Percentiles rank a stretch among this genome's conserved stretches.
These are phyloP conservation scores for Cystofilobasidium bisporidii DNA, from an alignment of 768 basidiomycete genomes.

Conservation along the genomic window DNA sequence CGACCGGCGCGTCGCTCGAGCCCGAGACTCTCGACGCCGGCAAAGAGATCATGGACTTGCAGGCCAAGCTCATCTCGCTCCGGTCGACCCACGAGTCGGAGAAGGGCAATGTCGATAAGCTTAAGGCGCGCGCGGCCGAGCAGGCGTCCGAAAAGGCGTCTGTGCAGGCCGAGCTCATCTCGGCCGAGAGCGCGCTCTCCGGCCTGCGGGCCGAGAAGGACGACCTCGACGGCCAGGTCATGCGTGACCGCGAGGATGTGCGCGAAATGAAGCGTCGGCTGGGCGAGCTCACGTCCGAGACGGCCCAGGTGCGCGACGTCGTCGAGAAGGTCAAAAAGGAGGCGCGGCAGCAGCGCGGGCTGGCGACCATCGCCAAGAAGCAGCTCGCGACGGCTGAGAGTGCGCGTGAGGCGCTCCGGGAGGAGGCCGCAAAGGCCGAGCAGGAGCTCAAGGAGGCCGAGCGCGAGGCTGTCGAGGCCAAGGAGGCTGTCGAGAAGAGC, in stretches of 20 bases:
- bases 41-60: conserved; percentile 73
- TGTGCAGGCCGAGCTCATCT: conserved; percentile 66
- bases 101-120: conserved; percentile 55
- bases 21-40: conserved; percentile 43
- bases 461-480: conserved; percentile 39
- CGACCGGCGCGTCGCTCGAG: conserved; percentile 35
- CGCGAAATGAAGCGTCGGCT: conserved; percentile 74
- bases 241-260: conserved; percentile 91
- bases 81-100: conserved; percentile 25
- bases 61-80: conserved; percentile 75
- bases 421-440: conserved; percentile 59
- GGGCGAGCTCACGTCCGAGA: conserved; percentile 66
- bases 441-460: conserved; percentile 27
- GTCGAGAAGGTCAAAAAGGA: conserved; percentile 86
- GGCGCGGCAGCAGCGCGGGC: conserved; percentile 89
- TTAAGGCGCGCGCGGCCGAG: conserved; percentile 53
- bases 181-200: conserved; percentile 82
- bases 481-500: conserved; percentile 45
- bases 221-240: conserved; percentile 73
- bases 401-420: conserved; percentile 58
- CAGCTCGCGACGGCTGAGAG: conserved; percentile 77
- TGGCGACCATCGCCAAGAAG: conserved; percentile 88
- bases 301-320: conserved; percentile 57
- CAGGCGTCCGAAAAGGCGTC: conserved; percentile 67
- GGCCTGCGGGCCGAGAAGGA: conserved; percentile 79